Conservation (phyloP, 2,329 filamentous ascomycete species). For the Spiromastix sp. region DNA sequence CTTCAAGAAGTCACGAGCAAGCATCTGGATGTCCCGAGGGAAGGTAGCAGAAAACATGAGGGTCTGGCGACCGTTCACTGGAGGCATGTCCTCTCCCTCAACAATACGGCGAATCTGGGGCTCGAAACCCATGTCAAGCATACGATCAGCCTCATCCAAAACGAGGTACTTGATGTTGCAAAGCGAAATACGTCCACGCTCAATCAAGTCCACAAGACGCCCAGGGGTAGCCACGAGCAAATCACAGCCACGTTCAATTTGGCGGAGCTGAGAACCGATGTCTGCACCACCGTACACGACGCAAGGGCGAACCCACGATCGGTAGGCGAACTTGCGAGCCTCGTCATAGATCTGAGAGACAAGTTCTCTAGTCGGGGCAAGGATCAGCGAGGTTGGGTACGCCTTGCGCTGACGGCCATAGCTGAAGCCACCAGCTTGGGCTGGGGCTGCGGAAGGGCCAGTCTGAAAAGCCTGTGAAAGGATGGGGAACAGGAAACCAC, state of each 20-base stretch:
- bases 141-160: conserved; percentile 97
- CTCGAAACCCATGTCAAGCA: conserved; percentile 99
- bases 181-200: conserved; percentile 95
- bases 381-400: conserved; percentile 88
- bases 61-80: conserved; percentile 73
- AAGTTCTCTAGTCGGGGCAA: conserved; percentile 94
- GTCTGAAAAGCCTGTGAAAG: conserved; percentile 93
- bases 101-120: conserved; percentile 98
- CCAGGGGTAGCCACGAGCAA: conserved; percentile 93
- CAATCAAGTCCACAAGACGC: conserved; percentile 94
- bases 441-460: conserved; percentile 64
- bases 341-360: conserved; percentile 98
- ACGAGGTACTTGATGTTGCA: conserved; percentile 99
- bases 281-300: conserved; percentile 99
- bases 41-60: conserved; percentile 99
- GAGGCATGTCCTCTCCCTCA: conserved; percentile 95
- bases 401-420: conserved; percentile 95
- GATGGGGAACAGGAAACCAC: conserved; percentile 98
- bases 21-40: conserved; percentile 98
- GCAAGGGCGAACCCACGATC: conserved; percentile 96
- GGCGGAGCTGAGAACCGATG: conserved; percentile 93
- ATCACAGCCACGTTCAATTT: conserved; percentile 96
- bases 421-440: conserved; percentile 52
- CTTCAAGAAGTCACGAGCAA: conserved; percentile 96
- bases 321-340: conserved; percentile 94